Evolutionary conservation across 2,329 filamentous ascomycete species (phyloP).

Genomic region (Xylaria sp.): DNA sequence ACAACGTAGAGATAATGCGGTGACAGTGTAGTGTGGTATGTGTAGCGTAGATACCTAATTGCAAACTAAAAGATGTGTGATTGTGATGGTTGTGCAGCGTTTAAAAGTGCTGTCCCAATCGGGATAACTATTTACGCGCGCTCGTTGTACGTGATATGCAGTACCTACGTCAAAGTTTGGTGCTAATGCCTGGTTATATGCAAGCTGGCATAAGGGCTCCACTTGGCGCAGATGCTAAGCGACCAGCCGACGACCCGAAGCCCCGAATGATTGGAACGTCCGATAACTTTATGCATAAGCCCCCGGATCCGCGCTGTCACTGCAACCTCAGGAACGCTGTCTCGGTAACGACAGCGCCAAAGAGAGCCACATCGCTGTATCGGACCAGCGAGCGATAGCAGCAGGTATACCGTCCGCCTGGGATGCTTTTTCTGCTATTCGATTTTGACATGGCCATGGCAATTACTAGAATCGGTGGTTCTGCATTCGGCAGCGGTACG

Average conservation of each 20-base stretch:
- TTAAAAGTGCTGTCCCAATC: not conserved
- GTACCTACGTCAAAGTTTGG: not conserved
- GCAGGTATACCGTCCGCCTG: not conserved
- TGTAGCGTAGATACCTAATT: not conserved
- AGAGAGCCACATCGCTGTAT: slow-evolving; percentile 22
- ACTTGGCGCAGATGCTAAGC: slow-evolving; percentile 1
- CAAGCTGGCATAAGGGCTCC: slow-evolving; percentile 14
- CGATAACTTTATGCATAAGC: slow-evolving; percentile 34
- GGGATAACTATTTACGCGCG: slow-evolving; percentile 2
- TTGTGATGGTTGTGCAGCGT: not conserved
- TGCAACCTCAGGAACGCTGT: slow-evolving; percentile 34
- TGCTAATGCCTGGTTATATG: slow-evolving; percentile 6
- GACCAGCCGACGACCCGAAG: slow-evolving; percentile 31
- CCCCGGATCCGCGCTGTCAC: slow-evolving; percentile 33
- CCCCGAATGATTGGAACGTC: slow-evolving; percentile 35
- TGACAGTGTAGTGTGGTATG: not conserved
- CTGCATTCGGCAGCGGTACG: not conserved
- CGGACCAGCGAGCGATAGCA: not conserved
- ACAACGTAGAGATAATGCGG: not conserved
- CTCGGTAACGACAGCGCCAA: slow-evolving; percentile 35
- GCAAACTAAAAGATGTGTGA: not conserved
- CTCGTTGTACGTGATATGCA: not conserved
- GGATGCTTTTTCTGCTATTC: not conserved
- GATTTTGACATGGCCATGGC: not conserved
- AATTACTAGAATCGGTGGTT: slow-evolving; percentile 1